Conservation (phyloP, 139 green algal genomes). For the Mesotaenium endlicherianum region DNA sequence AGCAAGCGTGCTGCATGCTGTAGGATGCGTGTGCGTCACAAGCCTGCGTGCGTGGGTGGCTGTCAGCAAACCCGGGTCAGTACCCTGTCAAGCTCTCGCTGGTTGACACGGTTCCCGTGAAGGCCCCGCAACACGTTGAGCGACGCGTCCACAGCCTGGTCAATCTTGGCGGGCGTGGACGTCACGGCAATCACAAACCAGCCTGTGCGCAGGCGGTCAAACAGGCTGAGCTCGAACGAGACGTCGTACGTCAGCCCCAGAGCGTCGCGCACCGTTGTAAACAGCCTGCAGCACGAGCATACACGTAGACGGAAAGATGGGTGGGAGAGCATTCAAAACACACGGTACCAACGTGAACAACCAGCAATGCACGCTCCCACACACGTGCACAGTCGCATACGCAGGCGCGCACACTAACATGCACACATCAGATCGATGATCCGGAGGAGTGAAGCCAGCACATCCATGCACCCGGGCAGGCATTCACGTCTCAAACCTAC, state of each 20-base stretch:
- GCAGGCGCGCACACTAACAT: no score
- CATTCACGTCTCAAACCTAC: no score
- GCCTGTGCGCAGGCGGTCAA: slow-evolving; percentile 68
- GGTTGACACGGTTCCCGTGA: slow-evolving; percentile 59
- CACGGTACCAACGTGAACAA: neutral
- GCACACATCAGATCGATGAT: no score
- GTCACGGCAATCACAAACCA: slow-evolving; percentile 93
- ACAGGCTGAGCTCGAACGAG: slow-evolving; percentile 84
- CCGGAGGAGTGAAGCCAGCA: no score
- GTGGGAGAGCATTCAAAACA: neutral
- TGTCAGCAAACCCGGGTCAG: no score
- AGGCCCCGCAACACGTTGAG: slow-evolving; percentile 78
- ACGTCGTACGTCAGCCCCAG: slow-evolving; percentile 98
- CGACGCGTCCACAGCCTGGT: slow-evolving; percentile 81
- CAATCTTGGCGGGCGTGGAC: slow-evolving; percentile 89
- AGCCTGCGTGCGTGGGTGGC: no score
- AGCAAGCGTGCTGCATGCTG: no score
- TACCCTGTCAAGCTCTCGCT: slow-evolving; percentile 70
- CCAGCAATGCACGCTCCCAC: neutral
- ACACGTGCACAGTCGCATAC: neutral
- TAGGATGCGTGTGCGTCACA: no score
- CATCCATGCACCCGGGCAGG: no score
- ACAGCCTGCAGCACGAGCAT: slow-evolving; percentile 29
- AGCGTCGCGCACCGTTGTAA: slow-evolving; percentile 76
- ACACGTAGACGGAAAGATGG: neutral